Conservation (phyloP, 225 moss, liverwort and hornwort genomes). For the Physcomitrellopsis africana region DNA sequence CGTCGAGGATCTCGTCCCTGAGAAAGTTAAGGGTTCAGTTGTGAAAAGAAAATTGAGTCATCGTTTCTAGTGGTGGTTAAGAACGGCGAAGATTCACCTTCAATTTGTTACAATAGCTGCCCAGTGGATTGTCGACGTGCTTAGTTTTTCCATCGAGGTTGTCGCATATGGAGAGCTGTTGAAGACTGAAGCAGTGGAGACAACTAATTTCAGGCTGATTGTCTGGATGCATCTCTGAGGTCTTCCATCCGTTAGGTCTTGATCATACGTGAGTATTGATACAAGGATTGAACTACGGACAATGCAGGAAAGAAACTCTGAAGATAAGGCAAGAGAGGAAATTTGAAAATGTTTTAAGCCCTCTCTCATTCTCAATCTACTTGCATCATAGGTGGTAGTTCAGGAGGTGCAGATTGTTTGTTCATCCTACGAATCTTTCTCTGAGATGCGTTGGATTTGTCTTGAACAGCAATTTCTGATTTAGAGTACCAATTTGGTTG, state of each 20-base stretch:
- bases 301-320: constrained; percentile 9
- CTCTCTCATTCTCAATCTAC: not conserved
- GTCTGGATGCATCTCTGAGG: not conserved
- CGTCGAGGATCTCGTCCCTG: constrained; percentile 9
- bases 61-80: not conserved
- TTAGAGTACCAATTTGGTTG: not conserved
- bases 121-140: constrained; percentile 10
- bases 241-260: constrained; percentile 7
- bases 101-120: not conserved
- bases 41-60: not conserved
- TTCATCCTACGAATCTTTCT: not conserved
- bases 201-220: constrained; percentile 4
- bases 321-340: not conserved
- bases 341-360: not conserved
- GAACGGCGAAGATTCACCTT: not conserved
- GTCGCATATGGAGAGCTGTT: not conserved
- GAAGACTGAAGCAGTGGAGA: constrained; percentile 11
- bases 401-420: constrained; percentile 1
- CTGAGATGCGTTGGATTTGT: not conserved
- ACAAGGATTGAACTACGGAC: constrained; percentile 10
- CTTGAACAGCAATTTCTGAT: not conserved
- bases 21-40: constrained; percentile 27
- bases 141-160: not conserved
- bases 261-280: not conserved
- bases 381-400: constrained; percentile 26